Evolutionary conservation across 1,139 yeast genomes (phyloP), one percentile per base, ranked within the genome.

Genomic region (Diutina sp.): DNA sequence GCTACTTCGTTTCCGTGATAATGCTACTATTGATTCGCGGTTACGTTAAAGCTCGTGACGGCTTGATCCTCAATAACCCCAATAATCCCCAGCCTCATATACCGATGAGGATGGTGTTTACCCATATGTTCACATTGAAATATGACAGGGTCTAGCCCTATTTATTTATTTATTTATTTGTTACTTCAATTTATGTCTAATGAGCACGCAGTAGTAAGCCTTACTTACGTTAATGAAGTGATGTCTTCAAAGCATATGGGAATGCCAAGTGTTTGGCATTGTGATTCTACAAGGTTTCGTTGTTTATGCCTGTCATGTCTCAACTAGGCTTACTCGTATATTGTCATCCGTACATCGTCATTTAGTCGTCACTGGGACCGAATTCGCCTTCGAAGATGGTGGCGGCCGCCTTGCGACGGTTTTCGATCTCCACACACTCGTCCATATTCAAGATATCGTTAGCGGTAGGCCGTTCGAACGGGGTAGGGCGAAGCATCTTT

Each of bases 381-480:
- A 81, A 91, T 64, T 93, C 98, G 46, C 98, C 99, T 71, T 93
- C 99, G 64, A 86, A 95, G 61, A 93, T 88, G 1, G 93, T 88
- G 1, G 98, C 97, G 2, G 99, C 99, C 4, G 97, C 91, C 66
- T 88, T 87, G 57, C 98, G 78, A 60, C 95, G 80, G 60, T 79
- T 73, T 63, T 91, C 97, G 52, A 93, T 93, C 60, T 85, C 80
- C 56, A 79, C 78, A 61, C 95, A 84, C 67, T 93, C 97, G 55
- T 80, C 82, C 63, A 85, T 77, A 58, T 76, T 79, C 58, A 93
- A 72, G 41, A 93, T 77, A 60, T 82, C 80, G 46, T 73, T 77
- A 0, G 96, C 95, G 6, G 85, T 83, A 11, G 97, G 97, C 59
- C 99, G 76, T 58, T 81, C 82, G 56, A 73, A 75, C n/a, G 97